These are phyloP conservation scores for Sarocladium brachiariae DNA, from an alignment of 2,329 filamentous ascomycete genomes.

Conservation along the genomic window DNA sequence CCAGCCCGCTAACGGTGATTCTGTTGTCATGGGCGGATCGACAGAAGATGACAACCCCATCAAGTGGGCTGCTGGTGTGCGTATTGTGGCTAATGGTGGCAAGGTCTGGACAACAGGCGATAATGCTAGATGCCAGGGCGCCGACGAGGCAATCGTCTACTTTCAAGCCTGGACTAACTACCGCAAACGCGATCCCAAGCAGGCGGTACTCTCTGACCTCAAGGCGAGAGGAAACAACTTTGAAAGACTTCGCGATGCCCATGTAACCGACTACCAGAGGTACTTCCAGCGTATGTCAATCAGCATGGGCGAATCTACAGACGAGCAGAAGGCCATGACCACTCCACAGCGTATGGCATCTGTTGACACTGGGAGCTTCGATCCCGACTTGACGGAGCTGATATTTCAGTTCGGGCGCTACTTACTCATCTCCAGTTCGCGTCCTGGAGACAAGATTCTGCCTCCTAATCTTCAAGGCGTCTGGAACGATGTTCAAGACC, in stretches of 20 bases:
- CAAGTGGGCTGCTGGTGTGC: slow-evolving; percentile 14
- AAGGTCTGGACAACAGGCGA: slow-evolving; percentile 15
- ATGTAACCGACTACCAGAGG: slow-evolving; percentile 12
- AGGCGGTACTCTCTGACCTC: slow-evolving; percentile 15
- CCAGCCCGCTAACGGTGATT: slow-evolving; percentile 8
- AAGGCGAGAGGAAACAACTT: slow-evolving; percentile 9
- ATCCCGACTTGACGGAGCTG: slow-evolving; percentile 19
- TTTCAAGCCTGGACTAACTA: slow-evolving; percentile 17
- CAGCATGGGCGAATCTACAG: slow-evolving; percentile 13
- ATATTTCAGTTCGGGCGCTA: slow-evolving; percentile 28
- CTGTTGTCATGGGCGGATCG: slow-evolving; percentile 10
- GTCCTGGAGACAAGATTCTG: slow-evolving; percentile 20
- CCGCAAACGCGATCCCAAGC: slow-evolving; percentile 12
- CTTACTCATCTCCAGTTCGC: slow-evolving; percentile 25
- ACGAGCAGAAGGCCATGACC: slow-evolving; percentile 11
- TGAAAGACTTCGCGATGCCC: background rate
- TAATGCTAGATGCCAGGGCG: slow-evolving; percentile 15
- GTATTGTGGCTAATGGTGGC: slow-evolving; percentile 16
- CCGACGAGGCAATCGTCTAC: slow-evolving; percentile 17
- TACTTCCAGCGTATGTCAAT: slow-evolving; percentile 12
- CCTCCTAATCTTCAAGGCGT: slow-evolving; percentile 38
- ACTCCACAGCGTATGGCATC: slow-evolving; percentile 10
- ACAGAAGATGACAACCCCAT: slow-evolving; percentile 14
- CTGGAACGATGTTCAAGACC: slow-evolving; percentile 33
- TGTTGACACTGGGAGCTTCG: slow-evolving; percentile 11